Percentiles rank a stretch among this genome's conserved stretches.
phyloP scores from a whole-genome alignment of 164 flowering plant species.

The Magnolia officinalis region DNA sequence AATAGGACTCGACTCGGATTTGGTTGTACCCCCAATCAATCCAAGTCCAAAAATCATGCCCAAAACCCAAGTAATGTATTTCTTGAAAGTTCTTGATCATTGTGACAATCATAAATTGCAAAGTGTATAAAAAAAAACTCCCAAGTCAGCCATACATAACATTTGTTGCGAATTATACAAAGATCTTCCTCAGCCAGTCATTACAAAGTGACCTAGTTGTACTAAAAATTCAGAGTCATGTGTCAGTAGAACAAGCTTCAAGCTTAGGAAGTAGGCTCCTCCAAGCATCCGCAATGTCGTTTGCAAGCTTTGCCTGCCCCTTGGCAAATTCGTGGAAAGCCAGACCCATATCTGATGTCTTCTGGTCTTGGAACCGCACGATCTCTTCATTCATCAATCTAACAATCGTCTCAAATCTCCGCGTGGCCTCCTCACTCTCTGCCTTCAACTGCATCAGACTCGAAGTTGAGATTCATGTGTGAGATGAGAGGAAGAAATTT shows the following conservation, averaged over 20 bases:
- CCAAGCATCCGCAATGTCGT: conserved; percentile 85
- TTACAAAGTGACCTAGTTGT: neutral
- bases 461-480: neutral
- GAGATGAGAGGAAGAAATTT: too few species aligned
- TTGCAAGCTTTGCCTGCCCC: conserved; percentile 88
- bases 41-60: too few species aligned
- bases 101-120: too few species aligned
- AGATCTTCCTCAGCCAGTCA: neutral
- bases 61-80: too few species aligned
- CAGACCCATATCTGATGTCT: conserved; percentile 73
- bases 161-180: neutral
- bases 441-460: conserved; percentile 54
- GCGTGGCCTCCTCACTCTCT: conserved; percentile 75
- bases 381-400: conserved; percentile 76
- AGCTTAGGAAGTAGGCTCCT: conserved; percentile 82
- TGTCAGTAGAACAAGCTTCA: conserved; percentile 51
- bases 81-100: too few species aligned
- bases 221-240: neutral
- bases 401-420: conserved; percentile 72
- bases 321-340: conserved; percentile 80
- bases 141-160: neutral
- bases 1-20: too few species aligned
- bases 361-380: conserved; percentile 81
- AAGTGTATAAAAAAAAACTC: too few species aligned
- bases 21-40: too few species aligned